Conservation (phyloP, 2,329 filamentous ascomycete genomes). For the Spiromastix sp. region DNA sequence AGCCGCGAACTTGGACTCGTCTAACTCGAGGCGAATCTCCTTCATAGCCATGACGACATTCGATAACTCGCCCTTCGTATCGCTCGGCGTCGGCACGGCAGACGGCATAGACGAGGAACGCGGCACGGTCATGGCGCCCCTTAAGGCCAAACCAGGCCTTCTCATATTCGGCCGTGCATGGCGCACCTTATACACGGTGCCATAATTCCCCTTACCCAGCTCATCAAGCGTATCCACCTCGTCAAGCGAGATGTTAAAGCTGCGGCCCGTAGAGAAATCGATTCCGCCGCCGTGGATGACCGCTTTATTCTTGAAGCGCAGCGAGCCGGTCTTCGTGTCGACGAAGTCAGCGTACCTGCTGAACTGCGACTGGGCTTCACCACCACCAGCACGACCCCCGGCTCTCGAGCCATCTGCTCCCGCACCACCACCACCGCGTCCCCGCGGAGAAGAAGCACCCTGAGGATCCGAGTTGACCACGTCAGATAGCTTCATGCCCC, state of each 20-base stretch:
- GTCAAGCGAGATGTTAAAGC: conserved; percentile 88
- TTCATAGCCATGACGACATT: conserved; percentile 98
- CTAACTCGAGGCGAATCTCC: conserved; percentile 87
- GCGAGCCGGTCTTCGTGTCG: conserved; percentile 79
- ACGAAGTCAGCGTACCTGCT: conserved; percentile 72
- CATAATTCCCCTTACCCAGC: conserved; percentile 95
- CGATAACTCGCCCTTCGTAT: conserved; percentile 16
- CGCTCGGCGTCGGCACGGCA: conserved; percentile 18
- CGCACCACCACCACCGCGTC: conserved; percentile 19
- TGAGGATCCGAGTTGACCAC: conserved; percentile 35
- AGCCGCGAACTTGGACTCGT: conserved; percentile 91
- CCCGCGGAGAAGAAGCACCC: conserved; percentile 43
- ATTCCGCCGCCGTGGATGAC: conserved; percentile 82
- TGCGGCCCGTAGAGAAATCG: conserved; percentile 80
- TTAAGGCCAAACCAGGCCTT: conserved; percentile 48
- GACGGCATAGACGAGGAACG: conserved; percentile 11
- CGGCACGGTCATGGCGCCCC: conserved; percentile 37
- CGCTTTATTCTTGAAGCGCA: conserved; percentile 89
- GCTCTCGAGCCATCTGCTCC: conserved; percentile 7
- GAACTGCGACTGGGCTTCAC: conserved; percentile 39
- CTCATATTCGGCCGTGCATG: conserved; percentile 63
- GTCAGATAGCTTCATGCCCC: conserved; percentile 39
- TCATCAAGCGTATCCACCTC: conserved; percentile 91
- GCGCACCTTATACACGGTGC: conserved; percentile 91
- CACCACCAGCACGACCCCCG: too few relatives aligned